Conservation (phyloP, 2,329 filamentous ascomycete species). For the Xylariales sp. region DNA sequence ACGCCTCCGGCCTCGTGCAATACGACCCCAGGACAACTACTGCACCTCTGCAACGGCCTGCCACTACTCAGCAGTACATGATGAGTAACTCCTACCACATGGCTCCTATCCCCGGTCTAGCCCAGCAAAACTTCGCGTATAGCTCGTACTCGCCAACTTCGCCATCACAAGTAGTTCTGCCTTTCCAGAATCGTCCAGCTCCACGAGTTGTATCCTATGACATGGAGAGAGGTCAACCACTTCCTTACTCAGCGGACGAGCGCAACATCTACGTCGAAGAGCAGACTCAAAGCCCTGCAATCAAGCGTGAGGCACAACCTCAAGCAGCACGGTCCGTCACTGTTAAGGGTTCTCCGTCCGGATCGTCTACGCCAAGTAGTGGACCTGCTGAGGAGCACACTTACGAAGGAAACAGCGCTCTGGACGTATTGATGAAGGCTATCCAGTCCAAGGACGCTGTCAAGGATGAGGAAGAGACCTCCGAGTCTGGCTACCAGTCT, state of each 20-base stretch:
- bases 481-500: slow-evolving; percentile 26
- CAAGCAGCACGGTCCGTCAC: slow-evolving; percentile 7
- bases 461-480: slow-evolving; percentile 16
- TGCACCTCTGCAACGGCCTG: slow-evolving; percentile 35
- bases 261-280: too few species aligned
- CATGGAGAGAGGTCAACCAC: slow-evolving; percentile 18
- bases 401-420: slow-evolving; percentile 71
- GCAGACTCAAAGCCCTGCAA: slow-evolving; percentile 27
- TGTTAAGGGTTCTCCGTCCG: too few species aligned
- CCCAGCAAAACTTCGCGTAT: slow-evolving; percentile 39
- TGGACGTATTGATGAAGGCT: slow-evolving; percentile 84
- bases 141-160: slow-evolving; percentile 31
- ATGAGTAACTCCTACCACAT: slow-evolving; percentile 39
- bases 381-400: slow-evolving; percentile 44
- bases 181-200: too few species aligned
- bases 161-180: slow-evolving; percentile 15
- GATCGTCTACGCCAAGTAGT: too few species aligned
- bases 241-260: slow-evolving; percentile 15
- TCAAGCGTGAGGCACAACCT: slow-evolving; percentile 28
- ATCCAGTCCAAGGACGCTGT: slow-evolving; percentile 66
- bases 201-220: too few species aligned
- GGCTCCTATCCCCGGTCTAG: slow-evolving; percentile 35
- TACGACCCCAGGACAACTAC: slow-evolving; percentile 41
- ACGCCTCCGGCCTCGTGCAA: slow-evolving; percentile 38
- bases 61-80: slow-evolving; percentile 43